A percentile compares a stretch with the other conserved stretches of the same genome.
Conservation (phyloP, 2,329 filamentous ascomycete genomes). For the Ophiostoma tasmaniense region DNA sequence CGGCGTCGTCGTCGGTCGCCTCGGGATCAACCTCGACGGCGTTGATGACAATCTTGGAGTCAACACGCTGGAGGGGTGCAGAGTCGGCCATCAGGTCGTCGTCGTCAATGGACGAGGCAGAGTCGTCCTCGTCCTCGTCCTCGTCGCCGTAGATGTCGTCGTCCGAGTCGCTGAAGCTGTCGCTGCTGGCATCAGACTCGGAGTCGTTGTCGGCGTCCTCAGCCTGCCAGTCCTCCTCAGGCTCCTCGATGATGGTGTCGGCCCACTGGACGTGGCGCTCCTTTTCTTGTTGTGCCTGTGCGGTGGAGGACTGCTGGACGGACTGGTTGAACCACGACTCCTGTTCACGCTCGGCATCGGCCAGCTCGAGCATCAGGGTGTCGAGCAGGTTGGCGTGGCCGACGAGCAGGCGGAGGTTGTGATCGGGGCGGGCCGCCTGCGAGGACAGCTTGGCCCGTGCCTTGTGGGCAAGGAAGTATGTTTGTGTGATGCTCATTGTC, state of each 20-base stretch:
- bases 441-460: constrained; percentile 90
- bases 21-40: background rate
- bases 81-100: constrained; percentile 46
- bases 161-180: constrained; percentile 38
- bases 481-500: constrained; percentile 96
- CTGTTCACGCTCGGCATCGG: constrained; percentile 90
- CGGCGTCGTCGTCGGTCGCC: constrained; percentile 13
- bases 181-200: constrained; percentile 39
- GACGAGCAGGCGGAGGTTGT: constrained; percentile 90
- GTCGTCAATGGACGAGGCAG: constrained; percentile 9
- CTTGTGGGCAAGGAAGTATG: constrained; percentile 96
- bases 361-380: constrained; percentile 79
- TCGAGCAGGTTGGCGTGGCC: constrained; percentile 98
- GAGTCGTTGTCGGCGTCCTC: constrained; percentile 56
- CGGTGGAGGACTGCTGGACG: constrained; percentile 59
- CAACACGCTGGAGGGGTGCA: constrained; percentile 39
- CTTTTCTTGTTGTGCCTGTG: constrained; percentile 24
- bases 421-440: constrained; percentile 83
- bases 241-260: constrained; percentile 65
- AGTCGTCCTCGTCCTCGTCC: constrained; percentile 24
- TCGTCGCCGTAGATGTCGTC: constrained; percentile 41
- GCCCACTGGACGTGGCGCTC: constrained; percentile 81
- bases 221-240: constrained; percentile 60
- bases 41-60: constrained; percentile 25
- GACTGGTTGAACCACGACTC: constrained; percentile 98